Evolutionary conservation across 2,329 filamentous ascomycete genomes (phyloP), one percentile per base, ranked within the genome.

Genomic region (Thelonectria olida): DNA sequence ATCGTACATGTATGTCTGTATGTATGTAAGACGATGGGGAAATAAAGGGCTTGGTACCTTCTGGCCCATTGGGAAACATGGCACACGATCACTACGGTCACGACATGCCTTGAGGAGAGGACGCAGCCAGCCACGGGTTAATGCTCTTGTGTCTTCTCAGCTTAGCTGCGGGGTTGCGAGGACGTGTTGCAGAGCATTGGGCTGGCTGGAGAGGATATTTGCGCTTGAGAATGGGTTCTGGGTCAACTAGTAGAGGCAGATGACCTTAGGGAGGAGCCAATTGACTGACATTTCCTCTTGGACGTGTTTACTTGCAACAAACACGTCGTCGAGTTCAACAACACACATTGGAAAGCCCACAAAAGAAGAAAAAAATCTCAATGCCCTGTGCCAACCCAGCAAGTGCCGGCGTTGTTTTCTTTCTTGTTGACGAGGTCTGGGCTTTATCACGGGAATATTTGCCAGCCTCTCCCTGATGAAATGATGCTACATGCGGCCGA

Each of bases 1-100:
- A 44, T 41, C 42, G 20, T n/a, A n/a, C n/a, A 36, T 50, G 49
- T 48, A 28, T 10, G n/a, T 19, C 12, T 20, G 27, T 38, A 15
- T 10, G 22, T 20, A 25, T 9, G 17, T 22, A 15, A 42, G 38
- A 8, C 9, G 47, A 51, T n/a, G 20, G n/a, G 8, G 22, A n/a
- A 7, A 2, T 7, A 15, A n/a, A 12, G 39, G 12, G n/a, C 36
- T 17, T 39, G 6, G 25, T 25, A 27, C 27, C 12, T 3, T 42
- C 12, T 54, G 48, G 9, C 56, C 22, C 7, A 50, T 60, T 45
- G 31, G 57, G 51, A 51, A 60, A 55, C 45, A 45, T 25, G 10
- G 51, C 51, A 60, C 45, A 50, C 34, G 50, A 59, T 59, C 56
- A 34, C 49, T 25, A 27, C 19, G 31, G 49, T 13, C 56, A 49